These are phyloP conservation scores for Cymodocea nodosa DNA, from an alignment of 116 monocot species.

Conservation along the genomic window DNA sequence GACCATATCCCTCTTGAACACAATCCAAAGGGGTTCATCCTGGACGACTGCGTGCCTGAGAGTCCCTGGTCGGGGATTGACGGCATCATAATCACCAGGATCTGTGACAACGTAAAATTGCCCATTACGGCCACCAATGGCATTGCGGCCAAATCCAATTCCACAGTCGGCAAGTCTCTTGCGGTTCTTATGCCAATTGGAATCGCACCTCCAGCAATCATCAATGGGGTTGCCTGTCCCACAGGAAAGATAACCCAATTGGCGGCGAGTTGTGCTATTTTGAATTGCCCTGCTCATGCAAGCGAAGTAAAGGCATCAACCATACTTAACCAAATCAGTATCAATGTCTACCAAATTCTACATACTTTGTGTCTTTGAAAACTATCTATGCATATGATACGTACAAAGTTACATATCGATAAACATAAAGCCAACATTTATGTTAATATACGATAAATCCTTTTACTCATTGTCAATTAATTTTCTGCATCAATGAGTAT, in stretches of 20 bases:
- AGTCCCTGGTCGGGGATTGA: conserved; percentile 59
- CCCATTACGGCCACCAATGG: conserved; percentile 63
- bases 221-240: conserved; percentile 78
- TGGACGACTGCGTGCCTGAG: conserved; percentile 69
- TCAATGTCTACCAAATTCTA: no score
- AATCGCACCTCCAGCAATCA: conserved; percentile 90
- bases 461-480: no score
- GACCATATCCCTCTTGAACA: conserved; percentile 61
- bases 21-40: conserved; percentile 74
- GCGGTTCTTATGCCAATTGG: conserved; percentile 51
- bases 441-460: no score
- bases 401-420: no score
- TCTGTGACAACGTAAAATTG: conserved; percentile 57
- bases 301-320: background rate
- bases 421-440: no score
- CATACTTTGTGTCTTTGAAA: no score
- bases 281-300: conserved; percentile 33
- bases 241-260: conserved; percentile 50
- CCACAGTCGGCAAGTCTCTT: conserved; percentile 71
- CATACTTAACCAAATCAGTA: background rate
- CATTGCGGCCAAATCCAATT: conserved; percentile 78
- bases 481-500: no score
- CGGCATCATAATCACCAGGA: conserved; percentile 49
- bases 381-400: no score
- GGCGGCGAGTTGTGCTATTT: conserved; percentile 35